A percentile compares a stretch with the other conserved stretches of the same genome.
phyloP scores from a whole-genome alignment of 2,329 filamentous ascomycete species.

The Microdochium paspali region DNA sequence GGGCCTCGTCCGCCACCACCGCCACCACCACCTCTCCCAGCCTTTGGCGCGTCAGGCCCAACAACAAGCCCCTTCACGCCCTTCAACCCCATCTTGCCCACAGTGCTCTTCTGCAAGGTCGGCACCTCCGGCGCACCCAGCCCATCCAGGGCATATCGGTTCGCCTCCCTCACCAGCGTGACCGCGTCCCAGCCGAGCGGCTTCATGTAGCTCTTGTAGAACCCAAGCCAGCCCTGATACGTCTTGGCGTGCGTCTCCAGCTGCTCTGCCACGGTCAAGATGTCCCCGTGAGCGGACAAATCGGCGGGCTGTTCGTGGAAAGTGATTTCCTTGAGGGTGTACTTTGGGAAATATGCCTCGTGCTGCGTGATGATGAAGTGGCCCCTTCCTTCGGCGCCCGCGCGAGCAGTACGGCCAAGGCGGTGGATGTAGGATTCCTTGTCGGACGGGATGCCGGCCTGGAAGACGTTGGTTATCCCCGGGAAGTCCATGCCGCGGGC shows the following conservation, averaged over 20 bases:
- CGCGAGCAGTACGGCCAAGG: slow-evolving; percentile 56
- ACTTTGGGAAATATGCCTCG: slow-evolving; percentile 41
- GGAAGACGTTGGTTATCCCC: slow-evolving; percentile 57
- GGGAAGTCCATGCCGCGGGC: slow-evolving; percentile 68
- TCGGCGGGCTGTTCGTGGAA: slow-evolving; percentile 37
- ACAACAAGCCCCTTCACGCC: slow-evolving; percentile 38
- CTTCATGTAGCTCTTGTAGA: slow-evolving; percentile 41
- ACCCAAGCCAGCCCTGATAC: slow-evolving; percentile 49
- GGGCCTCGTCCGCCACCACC: slow-evolving; percentile 2
- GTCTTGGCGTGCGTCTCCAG: slow-evolving; percentile 35
- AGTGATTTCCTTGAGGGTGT: slow-evolving; percentile 41
- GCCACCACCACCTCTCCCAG: slow-evolving; percentile 6
- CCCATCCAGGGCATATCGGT: slow-evolving; percentile 36
- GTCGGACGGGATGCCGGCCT: slow-evolving; percentile 48
- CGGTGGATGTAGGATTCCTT: slow-evolving; percentile 60
- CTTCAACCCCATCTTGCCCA: slow-evolving; percentile 49
- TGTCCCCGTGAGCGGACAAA: slow-evolving; percentile 28
- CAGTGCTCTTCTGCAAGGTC: slow-evolving; percentile 31
- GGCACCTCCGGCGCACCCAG: slow-evolving; percentile 38
- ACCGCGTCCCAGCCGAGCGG: slow-evolving; percentile 20
- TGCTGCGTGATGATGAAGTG: slow-evolving; percentile 45
- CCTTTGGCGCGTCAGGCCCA: slow-evolving; percentile 30
- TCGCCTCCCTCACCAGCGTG: slow-evolving; percentile 38
- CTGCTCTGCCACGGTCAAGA: slow-evolving; percentile 25
- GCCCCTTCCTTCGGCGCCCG: slow-evolving; percentile 53